phyloP scores from a whole-genome alignment of 306 rosid species.

The Cicer chorassanicum region DNA sequence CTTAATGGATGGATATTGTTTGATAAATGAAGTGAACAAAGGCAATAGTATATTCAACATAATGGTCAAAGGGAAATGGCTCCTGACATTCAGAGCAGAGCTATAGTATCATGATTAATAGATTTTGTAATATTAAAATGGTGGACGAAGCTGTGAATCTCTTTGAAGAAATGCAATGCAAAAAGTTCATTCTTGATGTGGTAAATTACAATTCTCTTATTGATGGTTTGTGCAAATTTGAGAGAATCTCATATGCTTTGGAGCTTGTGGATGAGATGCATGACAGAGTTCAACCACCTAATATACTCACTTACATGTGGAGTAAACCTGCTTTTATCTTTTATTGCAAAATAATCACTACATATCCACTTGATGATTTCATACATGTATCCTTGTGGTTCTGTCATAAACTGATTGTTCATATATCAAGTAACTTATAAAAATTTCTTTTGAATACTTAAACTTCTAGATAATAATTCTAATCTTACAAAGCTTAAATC shows the following conservation, averaged over 20 bases:
- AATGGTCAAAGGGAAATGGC: too few relatives aligned
- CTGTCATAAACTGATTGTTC: too few relatives aligned
- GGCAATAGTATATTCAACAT: too few relatives aligned
- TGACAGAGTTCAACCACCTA: neutral
- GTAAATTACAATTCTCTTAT: neutral
- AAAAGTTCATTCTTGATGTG: neutral
- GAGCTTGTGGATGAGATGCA: slow-evolving; percentile 26
- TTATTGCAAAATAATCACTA: too few relatives aligned
- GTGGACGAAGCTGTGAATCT: neutral
- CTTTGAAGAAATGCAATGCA: neutral
- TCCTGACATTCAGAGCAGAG: neutral
- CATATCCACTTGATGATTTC: too few relatives aligned
- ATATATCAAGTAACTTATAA: neutral
- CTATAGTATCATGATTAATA: too few relatives aligned
- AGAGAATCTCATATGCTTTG: slow-evolving; percentile 9
- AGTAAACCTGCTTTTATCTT: too few relatives aligned
- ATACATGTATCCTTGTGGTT: neutral
- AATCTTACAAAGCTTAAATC: neutral
- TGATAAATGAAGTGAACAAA: neutral
- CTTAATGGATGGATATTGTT: neutral
- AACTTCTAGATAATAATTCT: too few relatives aligned
- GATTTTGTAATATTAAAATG: neutral
- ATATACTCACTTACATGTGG: slow-evolving; percentile 17
- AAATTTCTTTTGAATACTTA: neutral
- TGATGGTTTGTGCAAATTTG: slow-evolving; percentile 19